Base-by-base conservation (phyloP, 306 rosid species). In the Mimosa pudica region DNA sequence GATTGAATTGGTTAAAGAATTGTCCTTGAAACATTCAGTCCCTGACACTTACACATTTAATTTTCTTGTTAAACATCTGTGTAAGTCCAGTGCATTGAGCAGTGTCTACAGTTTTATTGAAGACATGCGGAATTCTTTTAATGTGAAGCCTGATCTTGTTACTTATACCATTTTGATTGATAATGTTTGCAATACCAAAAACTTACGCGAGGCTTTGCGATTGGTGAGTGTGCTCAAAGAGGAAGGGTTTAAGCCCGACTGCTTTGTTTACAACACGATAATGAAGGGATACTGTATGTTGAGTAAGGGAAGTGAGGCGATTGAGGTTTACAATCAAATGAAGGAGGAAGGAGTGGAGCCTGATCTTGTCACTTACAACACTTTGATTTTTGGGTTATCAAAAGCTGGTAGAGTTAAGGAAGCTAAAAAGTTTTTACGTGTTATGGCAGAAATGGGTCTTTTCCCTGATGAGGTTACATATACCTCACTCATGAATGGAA, bases 211-310 rank as follows among this genome's bases (percentile, higher is more conserved):
- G 87, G 95, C 93, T 0, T 77, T 75, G 70, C 62, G 89, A 81
- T 75, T 95, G 82, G 89, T 95, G 4, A 70, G 81, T 61, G 78
- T 85, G 86, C 91, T 95, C 3, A 68, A 57, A 1, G 82, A 91
- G 79, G 98, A 93, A 61, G 99, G 97, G 6, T 90, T 95, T 78
- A 91, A 85, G 84, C 98, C 94, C 0, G 98, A 95, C 85, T 87
- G 97, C 70, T 93, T 79, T 67, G 74, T 91, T 42, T 95, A 90
- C 64, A 93, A 93, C 71, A 91, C 98, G 1, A 88, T 95, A 38
- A 89, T 95, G 98, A 91, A 95, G 78, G 98, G 97, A 3, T 93
- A 86, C 77, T 95, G 99, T 73, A 79, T 79, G 90, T 12, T 95
- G 58, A 88, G 96, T 51, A 82, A 83, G 73, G 97, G 98, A 9